phyloP scores from a whole-genome alignment of 2,329 filamentous ascomycete genomes.

The Akanthomyces muscarius region DNA sequence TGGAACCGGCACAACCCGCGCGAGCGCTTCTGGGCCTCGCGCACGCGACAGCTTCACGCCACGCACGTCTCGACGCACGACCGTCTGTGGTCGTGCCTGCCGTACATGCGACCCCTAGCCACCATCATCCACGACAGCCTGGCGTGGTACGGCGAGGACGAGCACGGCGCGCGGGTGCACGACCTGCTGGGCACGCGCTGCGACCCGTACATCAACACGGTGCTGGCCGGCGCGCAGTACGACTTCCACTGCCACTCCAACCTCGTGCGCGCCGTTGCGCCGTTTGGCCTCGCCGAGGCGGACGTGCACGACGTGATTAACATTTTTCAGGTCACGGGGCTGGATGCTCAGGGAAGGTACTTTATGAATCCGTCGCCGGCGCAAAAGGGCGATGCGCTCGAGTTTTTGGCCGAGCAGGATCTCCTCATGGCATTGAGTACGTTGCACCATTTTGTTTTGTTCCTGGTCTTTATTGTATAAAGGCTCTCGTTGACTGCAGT shows the following conservation, averaged over 20 bases:
- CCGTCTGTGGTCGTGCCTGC: slow-evolving; percentile 72
- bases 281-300: slow-evolving; percentile 63
- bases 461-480: too few relatives aligned
- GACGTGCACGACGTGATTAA: slow-evolving; percentile 86
- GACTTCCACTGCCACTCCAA: slow-evolving; percentile 86
- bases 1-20: slow-evolving; percentile 74
- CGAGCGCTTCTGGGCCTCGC: slow-evolving; percentile 76
- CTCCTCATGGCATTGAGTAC: slow-evolving; percentile 57
- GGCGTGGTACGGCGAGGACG: slow-evolving; percentile 50
- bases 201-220: slow-evolving; percentile 76
- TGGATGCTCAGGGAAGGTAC: slow-evolving; percentile 68
- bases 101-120: slow-evolving; percentile 52
- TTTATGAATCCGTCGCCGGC: slow-evolving; percentile 68
- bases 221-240: slow-evolving; percentile 67
- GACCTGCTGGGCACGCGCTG: slow-evolving; percentile 79
- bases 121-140: slow-evolving; percentile 23
- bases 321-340: slow-evolving; percentile 77
- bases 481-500: slow-evolving; percentile 32
- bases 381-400: slow-evolving; percentile 55
- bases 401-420: slow-evolving; percentile 78
- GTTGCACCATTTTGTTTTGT: slow-evolving; percentile 19
- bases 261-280: slow-evolving; percentile 66
- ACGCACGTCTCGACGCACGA: slow-evolving; percentile 70
- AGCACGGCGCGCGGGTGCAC: slow-evolving; percentile 65
- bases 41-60: slow-evolving; percentile 74